Evolutionary conservation across 2,329 filamentous ascomycete species (phyloP), one percentile per base, ranked within the genome.

Genomic region (Neophaeococcomyces mojaviensis): DNA sequence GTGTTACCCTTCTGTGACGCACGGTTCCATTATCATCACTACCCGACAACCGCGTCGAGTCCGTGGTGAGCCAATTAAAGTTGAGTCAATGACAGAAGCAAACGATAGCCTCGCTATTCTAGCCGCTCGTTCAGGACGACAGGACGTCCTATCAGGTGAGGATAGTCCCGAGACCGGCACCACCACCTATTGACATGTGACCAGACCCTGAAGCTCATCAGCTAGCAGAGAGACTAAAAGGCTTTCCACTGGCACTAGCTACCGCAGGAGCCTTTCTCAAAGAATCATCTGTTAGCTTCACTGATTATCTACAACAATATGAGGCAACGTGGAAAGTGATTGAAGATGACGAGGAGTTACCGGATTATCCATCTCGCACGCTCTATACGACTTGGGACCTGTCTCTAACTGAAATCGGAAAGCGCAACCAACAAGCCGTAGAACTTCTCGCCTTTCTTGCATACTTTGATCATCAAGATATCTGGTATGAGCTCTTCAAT

Each of bases 231-330:
- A 54, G 57, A 40, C 64, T 75, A 0, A 64, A 69, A 47, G 67
- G 71, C 4, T 63, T 73, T 26, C 70, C 69, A 10, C 62, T 76
- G 26, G 70, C 71, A 2, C 62, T 75, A 13, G 57, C 68, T 4
- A 66, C 68, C 10, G 70, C 71, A 13, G 68, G 69, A 3, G 61
- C 67, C 0, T 74, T 70, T 49, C 63, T 74, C 13, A 47, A 60
- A 22, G 51, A 69, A 39, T 61, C n/a, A n/a, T n/a, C n/a, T n/a
- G n/a, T n/a, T n/a, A n/a, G n/a, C n/a, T n/a, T n/a, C n/a, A n/a
- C n/a, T n/a, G n/a, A n/a, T n/a, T n/a, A n/a, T n/a, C n/a, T n/a
- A 36, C 28, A 59, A 8, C 39, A 62, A 8, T 73, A 74, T 49
- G 16, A 10, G 34, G 34, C 10, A 9, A 8, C 18, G 10, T 36